Base-by-base conservation (phyloP, 805 yeast genomes). In the Candida railenensis region DNA sequence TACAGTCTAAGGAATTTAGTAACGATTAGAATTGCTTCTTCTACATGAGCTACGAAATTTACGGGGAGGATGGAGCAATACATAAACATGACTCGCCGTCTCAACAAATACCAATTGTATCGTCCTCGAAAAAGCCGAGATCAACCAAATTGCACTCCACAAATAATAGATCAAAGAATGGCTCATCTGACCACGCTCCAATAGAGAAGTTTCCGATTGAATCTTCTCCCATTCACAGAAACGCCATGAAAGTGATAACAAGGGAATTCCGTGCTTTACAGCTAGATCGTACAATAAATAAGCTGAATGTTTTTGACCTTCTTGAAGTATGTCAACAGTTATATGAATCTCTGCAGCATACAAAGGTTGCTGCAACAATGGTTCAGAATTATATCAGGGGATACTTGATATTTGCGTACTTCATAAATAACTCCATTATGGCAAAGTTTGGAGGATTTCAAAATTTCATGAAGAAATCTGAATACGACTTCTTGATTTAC, bases 401-500 rank as follows among this genome's bases (percentile, higher is more conserved):
- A 3, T 72, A 61, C 55, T 56, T 72, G 47, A 65, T 72, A 30
- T 68, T 71, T 58, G 69, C 67, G 54, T 72, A 71, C 52, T 71
- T 69, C 51, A 67, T 72, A 40, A 72, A 69, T 50, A 66, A 70
- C 48, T 68, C 69, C 48, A 64, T 72, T 43, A 68, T 72, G 71
- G 44, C 69, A 41, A 73, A 71, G 49, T 72, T 68, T 57, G 59
- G 63, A 44, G 77, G 77, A 3, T 72, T 72, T 48, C 71, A 66
- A 49, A 55, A 57, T 38, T 72, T 72, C 47, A 67, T 72, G 40
- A 67, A 63, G 44, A 53, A 60, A 12, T 62, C 57, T 44, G 71
- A 63, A 46, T 60, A 57, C 41, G 77, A 72, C 52, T 72, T 72
- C 51, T 62, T 71, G 46, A 66, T 72, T 22, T 72, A 72, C 54